These are phyloP conservation scores for Pleoardoris graminearum DNA, from an alignment of 2,329 filamentous ascomycete genomes.

Conservation along the genomic window DNA sequence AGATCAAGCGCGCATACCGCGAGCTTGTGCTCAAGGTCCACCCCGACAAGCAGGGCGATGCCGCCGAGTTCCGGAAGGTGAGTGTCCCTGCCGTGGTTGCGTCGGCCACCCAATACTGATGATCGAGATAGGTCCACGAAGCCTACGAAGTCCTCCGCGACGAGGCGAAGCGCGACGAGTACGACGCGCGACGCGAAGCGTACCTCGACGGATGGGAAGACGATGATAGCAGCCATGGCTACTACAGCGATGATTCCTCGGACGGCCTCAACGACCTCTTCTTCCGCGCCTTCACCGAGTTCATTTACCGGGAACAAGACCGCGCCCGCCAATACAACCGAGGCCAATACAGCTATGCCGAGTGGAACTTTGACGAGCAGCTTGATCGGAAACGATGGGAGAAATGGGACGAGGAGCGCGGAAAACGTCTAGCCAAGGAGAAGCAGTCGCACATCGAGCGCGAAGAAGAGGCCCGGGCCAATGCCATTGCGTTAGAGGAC, in stretches of 20 bases:
- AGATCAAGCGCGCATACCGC: background rate
- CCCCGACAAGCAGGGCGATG: background rate
- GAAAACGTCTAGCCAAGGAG: background rate
- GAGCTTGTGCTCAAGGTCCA: background rate
- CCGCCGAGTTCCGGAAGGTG: constrained; percentile 5
- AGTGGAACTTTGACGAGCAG: too few species aligned
- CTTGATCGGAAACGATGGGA: too few species aligned
- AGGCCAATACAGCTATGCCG: too few species aligned
- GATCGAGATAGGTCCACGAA: background rate
- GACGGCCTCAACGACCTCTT: background rate
- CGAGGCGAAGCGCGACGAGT: background rate
- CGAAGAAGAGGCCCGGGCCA: background rate
- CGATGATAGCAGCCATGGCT: too few species aligned
- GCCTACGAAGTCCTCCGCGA: constrained; percentile 1
- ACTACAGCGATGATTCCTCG: background rate
- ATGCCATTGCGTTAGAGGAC: background rate
- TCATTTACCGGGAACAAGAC: background rate
- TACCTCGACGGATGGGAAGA: background rate
- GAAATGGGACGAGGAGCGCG: background rate
- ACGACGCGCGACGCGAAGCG: background rate
- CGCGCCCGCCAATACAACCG: background rate
- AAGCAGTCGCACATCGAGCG: background rate
- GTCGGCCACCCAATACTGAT: background rate
- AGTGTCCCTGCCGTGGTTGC: background rate
- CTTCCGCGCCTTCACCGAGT: background rate